phyloP scores from a whole-genome alignment of 176 grass and related monocot species.

The Bolboschoenus planiculmis region DNA sequence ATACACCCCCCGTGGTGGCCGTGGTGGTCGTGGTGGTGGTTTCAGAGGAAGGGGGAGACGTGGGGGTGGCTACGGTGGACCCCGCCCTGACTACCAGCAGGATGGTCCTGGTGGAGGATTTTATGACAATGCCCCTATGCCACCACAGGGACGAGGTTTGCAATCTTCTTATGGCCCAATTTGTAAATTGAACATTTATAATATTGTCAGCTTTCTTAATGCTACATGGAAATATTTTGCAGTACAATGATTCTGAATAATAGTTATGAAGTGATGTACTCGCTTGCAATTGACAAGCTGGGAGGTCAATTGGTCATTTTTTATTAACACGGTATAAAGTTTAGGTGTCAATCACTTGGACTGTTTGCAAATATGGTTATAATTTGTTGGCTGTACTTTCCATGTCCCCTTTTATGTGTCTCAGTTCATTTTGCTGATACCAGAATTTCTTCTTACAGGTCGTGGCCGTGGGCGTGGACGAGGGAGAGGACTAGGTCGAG shows the following conservation, averaged over 20 bases:
- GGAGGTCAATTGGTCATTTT: background rate
- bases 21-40: constrained; percentile 62
- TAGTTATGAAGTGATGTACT: background rate
- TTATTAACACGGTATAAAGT: background rate
- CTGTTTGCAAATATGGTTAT: background rate
- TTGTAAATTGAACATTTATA: background rate
- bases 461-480: constrained; percentile 44
- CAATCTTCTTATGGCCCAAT: background rate
- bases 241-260: background rate
- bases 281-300: background rate
- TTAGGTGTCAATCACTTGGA: background rate
- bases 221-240: background rate
- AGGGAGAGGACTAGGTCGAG: constrained; percentile 47
- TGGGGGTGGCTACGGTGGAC: constrained; percentile 41
- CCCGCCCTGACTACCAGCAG: constrained; percentile 61
- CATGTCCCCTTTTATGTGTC: background rate
- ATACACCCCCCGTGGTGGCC: constrained; percentile 47
- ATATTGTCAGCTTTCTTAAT: background rate
- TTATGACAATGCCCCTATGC: constrained; percentile 53
- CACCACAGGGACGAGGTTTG: constrained; percentile 44
- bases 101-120: constrained; percentile 43
- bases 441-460: constrained; percentile 18
- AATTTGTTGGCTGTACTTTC: background rate
- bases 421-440: background rate
- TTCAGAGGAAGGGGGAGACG: constrained; percentile 53